Percentiles rank a stretch among this genome's conserved stretches.
Evolutionary conservation across 2,329 filamentous ascomycete species (phyloP).

Genomic region (Tolypocladium ophioglossoides): DNA sequence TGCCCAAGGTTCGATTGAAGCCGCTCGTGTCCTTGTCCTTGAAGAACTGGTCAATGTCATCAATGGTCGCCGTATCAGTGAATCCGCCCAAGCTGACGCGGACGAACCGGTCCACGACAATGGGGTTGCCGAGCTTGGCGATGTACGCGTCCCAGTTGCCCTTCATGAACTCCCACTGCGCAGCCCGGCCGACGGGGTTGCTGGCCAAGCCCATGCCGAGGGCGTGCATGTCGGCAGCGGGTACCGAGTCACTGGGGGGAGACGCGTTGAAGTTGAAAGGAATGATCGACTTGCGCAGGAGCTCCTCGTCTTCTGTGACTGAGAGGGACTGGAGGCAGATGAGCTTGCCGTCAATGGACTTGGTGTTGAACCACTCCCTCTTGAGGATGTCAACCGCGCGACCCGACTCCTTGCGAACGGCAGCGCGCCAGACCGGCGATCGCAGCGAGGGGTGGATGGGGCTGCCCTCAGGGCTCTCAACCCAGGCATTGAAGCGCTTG

Average conservation of each 20-base stretch:
- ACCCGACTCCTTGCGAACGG: conserved; percentile 58
- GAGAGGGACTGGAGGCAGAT: conserved; percentile 71
- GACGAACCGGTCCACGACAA: conserved; percentile 83
- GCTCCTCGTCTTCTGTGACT: conserved; percentile 53
- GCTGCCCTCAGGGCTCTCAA: conserved; percentile 52
- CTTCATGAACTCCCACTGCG: conserved; percentile 81
- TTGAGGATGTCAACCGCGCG: conserved; percentile 64
- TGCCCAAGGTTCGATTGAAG: conserved; percentile 77
- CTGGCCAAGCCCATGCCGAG: conserved; percentile 61
- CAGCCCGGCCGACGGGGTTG: conserved; percentile 61
- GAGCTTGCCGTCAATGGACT: conserved; percentile 84
- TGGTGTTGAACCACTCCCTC: conserved; percentile 73
- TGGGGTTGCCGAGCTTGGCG: conserved; percentile 67
- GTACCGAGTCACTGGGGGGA: conserved; percentile 53
- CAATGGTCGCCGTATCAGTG: conserved; percentile 54
- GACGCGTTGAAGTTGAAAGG: conserved; percentile 68
- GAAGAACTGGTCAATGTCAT: conserved; percentile 81
- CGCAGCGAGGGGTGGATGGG: conserved; percentile 76
- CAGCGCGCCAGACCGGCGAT: conserved; percentile 68
- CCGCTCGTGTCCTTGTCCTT: conserved; percentile 72
- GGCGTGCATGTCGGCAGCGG: conserved; percentile 78
- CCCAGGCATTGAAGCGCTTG: conserved; percentile 72
- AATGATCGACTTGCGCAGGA: conserved; percentile 56
- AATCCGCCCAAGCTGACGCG: conserved; percentile 71
- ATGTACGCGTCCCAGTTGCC: conserved; percentile 68